phyloP scores from a whole-genome alignment of 176 grass and related monocot species.

The Zea mays region Zm-B73-REFERENCE-NAM-5.0 NC_050096.1:52918501-52919000 shows the following conservation, averaged over 20 bases:
- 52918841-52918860: no score
- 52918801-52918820: not conserved
- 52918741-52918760: not conserved
- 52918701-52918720: not conserved
- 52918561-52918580: not conserved
- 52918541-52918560: not conserved
- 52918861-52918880: no score
- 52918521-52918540: not conserved
- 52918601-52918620: not conserved
- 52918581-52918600: not conserved
- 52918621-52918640: not conserved
- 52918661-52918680: conserved; percentile 11
- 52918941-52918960: no score
- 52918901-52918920: no score
- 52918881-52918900: no score
- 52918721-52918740: not conserved
- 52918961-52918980: no score
- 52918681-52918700: not conserved
- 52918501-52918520: not conserved
- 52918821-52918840: no score
- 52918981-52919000: no score
- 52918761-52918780: not conserved
- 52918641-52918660: not conserved
- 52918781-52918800: not conserved
- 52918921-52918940: no score